A percentile compares a stretch with the other conserved stretches of the same genome.
phyloP scores from a whole-genome alignment of 2,329 filamentous ascomycete species.

The Ramularia collo-cygni region DNA sequence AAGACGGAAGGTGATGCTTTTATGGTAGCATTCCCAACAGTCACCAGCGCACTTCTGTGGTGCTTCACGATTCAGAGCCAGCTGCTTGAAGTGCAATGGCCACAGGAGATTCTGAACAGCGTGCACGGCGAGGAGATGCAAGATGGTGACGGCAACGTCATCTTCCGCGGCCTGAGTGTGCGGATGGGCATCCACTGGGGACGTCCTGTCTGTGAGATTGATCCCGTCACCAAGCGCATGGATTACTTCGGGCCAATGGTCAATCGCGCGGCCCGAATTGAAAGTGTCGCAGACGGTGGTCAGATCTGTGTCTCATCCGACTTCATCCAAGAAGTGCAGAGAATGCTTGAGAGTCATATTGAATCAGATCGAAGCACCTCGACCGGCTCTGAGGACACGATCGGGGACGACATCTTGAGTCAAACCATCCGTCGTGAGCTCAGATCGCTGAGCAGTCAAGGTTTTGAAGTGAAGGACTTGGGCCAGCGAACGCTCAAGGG shows the following conservation, averaged over 20 bases:
- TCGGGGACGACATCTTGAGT: constrained; percentile 68
- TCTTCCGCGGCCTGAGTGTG: constrained; percentile 90
- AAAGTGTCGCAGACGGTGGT: constrained; percentile 87
- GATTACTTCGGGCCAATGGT: constrained; percentile 99
- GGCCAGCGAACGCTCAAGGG: constrained; percentile 94
- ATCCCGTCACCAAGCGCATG: constrained; percentile 96
- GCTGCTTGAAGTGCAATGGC: constrained; percentile 86
- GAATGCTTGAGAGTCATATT: constrained; percentile 80
- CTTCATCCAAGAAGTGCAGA: constrained; percentile 92
- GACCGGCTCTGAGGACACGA: constrained; percentile 63
- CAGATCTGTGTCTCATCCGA: constrained; percentile 96
- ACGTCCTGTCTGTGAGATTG: constrained; percentile 85
- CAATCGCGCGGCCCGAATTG: constrained; percentile 91
- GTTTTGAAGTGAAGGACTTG: constrained; percentile 94
- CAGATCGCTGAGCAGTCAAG: constrained; percentile 77
- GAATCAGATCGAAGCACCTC: constrained; percentile 70
- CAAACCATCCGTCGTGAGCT: constrained; percentile 79
- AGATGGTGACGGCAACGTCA: constrained; percentile 78
- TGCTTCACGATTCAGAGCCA: constrained; percentile 88
- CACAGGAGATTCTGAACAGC: constrained; percentile 82
- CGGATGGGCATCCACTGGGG: constrained; percentile 98
- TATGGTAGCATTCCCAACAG: constrained; percentile 97
- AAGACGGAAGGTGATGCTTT: constrained; percentile 99
- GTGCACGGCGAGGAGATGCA: constrained; percentile 73
- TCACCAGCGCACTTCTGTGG: constrained; percentile 90